Percentiles rank a stretch among this genome's conserved stretches.
phyloP scores from a whole-genome alignment of 495 filamentous ascomycete genomes.

The Penicillium desertorum region DNA sequence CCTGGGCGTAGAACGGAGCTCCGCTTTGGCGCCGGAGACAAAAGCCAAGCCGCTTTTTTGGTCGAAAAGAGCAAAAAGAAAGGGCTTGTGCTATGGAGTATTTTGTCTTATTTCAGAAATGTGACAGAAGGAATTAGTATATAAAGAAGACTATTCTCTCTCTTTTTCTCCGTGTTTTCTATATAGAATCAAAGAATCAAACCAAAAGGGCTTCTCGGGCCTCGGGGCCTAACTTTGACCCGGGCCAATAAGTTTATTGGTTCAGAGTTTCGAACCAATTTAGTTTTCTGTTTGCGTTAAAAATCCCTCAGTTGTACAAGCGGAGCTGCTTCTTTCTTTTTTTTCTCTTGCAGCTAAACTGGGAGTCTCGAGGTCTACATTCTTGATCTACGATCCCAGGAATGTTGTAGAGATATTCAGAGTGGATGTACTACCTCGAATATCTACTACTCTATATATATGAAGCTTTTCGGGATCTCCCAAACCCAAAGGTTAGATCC shows the following conservation, averaged over 20 bases:
- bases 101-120: not conserved
- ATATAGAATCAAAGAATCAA: not conserved
- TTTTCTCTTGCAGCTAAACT: not conserved
- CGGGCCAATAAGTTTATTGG: constrained; percentile 1
- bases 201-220: not conserved
- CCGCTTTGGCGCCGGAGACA: constrained; percentile 8
- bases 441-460: no score
- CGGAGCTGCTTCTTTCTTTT: not conserved
- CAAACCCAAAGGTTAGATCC: not conserved
- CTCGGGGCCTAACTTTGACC: constrained; percentile 13
- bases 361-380: not conserved
- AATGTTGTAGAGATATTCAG: not conserved
- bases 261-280: not conserved
- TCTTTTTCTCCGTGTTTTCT: not conserved
- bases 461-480: constrained; percentile 3
- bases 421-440: not conserved
- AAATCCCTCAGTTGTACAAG: constrained; percentile 11
- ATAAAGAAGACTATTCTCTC: not conserved
- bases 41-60: not conserved
- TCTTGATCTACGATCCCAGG: not conserved
- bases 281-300: constrained; percentile 11
- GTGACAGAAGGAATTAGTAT: not conserved
- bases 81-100: not conserved
- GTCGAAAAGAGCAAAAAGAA: not conserved
- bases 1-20: constrained; percentile 8